A percentile compares a stretch with the other conserved stretches of the same genome.
phyloP scores from a whole-genome alignment of 2,329 filamentous ascomycete species.

The Chaetomiaceae sp. region DNA sequence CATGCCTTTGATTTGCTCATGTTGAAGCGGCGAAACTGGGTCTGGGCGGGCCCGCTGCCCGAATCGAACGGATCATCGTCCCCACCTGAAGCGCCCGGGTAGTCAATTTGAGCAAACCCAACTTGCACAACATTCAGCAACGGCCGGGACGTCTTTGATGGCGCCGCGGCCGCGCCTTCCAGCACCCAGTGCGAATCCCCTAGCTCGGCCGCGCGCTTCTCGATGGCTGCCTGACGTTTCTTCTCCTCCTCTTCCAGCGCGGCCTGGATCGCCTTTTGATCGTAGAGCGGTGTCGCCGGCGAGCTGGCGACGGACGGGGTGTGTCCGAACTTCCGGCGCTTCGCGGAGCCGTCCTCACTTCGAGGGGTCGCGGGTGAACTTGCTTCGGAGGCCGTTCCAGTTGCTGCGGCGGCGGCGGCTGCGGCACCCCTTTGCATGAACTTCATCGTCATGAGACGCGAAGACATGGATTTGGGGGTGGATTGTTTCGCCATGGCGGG shows the following conservation, averaged over 20 bases:
- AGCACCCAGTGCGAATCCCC: conserved; percentile 75
- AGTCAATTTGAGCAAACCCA: conserved; percentile 48
- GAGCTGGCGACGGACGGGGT: conserved; percentile 36
- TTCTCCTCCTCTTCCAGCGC: conserved; percentile 63
- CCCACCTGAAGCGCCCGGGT: conserved; percentile 29
- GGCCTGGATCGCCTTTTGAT: conserved; percentile 57
- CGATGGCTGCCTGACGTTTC: conserved; percentile 56
- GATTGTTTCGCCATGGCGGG: conserved; percentile 25
- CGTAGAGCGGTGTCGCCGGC: conserved; percentile 42
- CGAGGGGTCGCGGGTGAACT: conserved; percentile 41
- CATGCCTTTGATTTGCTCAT: conserved; percentile 30
- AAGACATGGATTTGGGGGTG: conserved; percentile 69
- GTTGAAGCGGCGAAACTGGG: conserved; percentile 29
- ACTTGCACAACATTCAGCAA: conserved; percentile 56
- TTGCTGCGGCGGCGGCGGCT: conserved; percentile 48
- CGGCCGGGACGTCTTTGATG: conserved; percentile 31
- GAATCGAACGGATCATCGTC: conserved; percentile 30
- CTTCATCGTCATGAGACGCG: conserved; percentile 87
- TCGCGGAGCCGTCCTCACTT: conserved; percentile 49
- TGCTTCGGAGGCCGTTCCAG: conserved; percentile 27
- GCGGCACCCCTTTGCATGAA: conserved; percentile 87
- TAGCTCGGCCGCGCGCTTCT: conserved; percentile 55
- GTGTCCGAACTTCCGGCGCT: conserved; percentile 55
- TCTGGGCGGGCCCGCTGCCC: conserved; percentile 12
- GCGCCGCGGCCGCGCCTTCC: conserved; percentile 43